Evolutionary conservation across 2,329 filamentous ascomycete genomes (phyloP).

Genomic region (Neopestalotiopsis sp.): DNA sequence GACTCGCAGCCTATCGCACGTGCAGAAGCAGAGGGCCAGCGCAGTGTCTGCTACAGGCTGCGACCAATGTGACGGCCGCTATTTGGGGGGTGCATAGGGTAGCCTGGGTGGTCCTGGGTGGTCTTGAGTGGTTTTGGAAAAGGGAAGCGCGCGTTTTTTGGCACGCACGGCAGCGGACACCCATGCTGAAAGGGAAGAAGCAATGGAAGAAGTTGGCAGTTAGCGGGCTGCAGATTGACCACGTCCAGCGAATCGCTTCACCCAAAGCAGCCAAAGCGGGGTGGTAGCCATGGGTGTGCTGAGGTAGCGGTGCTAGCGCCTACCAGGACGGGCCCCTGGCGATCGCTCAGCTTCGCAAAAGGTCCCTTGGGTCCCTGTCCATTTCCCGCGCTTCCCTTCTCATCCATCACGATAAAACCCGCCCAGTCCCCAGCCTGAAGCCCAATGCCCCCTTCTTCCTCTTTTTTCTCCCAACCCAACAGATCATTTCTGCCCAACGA

Average conservation of each 20-base stretch:
- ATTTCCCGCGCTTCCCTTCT: not conserved
- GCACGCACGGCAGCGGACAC: constrained; percentile 18
- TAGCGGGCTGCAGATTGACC: not conserved
- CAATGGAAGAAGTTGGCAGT: constrained; percentile 19
- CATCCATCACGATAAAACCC: constrained; percentile 51
- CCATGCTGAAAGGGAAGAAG: constrained; percentile 6
- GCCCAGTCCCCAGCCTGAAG: constrained; percentile 48
- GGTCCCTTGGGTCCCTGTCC: constrained; percentile 15
- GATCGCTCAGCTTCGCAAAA: constrained; percentile 20
- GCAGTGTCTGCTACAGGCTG: constrained; percentile 42
- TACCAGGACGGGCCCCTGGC: constrained; percentile 6
- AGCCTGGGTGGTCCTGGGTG: no score
- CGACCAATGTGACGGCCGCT: constrained; percentile 51
- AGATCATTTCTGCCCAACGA: constrained; percentile 41
- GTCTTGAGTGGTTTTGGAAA: no score
- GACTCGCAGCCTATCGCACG: constrained; percentile 43
- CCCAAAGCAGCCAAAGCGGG: constrained; percentile 23
- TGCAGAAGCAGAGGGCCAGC: constrained; percentile 48
- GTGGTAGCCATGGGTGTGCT: not conserved
- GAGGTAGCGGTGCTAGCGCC: not conserved
- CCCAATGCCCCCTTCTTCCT: constrained; percentile 40
- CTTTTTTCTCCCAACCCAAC: constrained; percentile 40
- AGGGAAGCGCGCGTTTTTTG: not conserved
- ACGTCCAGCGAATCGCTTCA: constrained; percentile 18
- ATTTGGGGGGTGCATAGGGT: not conserved